Base-by-base conservation (phyloP, 495 filamentous ascomycete species). In the Cairneyella variabilis region DNA sequence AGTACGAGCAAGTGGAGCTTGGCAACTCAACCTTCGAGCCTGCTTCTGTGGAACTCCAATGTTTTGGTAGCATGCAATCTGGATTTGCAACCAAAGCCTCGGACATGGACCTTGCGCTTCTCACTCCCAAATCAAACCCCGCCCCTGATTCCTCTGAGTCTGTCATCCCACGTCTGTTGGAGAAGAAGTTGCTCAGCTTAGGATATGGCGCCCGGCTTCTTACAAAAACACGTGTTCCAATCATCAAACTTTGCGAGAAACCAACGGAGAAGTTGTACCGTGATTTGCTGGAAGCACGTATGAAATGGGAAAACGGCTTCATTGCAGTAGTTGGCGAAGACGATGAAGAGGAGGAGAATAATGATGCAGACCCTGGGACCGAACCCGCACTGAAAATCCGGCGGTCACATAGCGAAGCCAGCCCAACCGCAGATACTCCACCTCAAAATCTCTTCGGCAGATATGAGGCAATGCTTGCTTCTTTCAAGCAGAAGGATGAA, bases 191-290 rank as follows among this genome's bases (percentile, higher is more conserved):
- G n/a, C 72, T 90, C n/a, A 74, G 86, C 3, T 58, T 73, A 27
- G 86, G 85, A 0, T 81, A 82, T 52, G 85, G 85, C 34, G 86
- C 84, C 18, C 74, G 84, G 1, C 66, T 92, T 7, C 75, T 91
- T 7, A 82, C 84, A 18, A 76, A 74, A 30, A 90, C 90, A 7
- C 77, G 88, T 56, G 83, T 91, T 25, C 90, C 90, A 20, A 91
- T 93, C 51, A 83, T 95, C 61, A 89, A 90, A 58, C 69, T 95
- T 26, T 90, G 86, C 67, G 77, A 90, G 62, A 78, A 76, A 51
- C 87, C 87, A 4, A 72, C 73, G 0, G 59, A 66, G 4, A 65
- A 76, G 20, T 73, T 90, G 14, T 70, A 71, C 14, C 34, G 55
- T 3, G 71, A 69, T 14, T 70, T 90, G 2, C 50, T 72, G n/a